These are phyloP conservation scores for Zygnema circumcarinatum DNA, from an alignment of 139 green algal genomes.

Conservation along the genomic window DNA sequence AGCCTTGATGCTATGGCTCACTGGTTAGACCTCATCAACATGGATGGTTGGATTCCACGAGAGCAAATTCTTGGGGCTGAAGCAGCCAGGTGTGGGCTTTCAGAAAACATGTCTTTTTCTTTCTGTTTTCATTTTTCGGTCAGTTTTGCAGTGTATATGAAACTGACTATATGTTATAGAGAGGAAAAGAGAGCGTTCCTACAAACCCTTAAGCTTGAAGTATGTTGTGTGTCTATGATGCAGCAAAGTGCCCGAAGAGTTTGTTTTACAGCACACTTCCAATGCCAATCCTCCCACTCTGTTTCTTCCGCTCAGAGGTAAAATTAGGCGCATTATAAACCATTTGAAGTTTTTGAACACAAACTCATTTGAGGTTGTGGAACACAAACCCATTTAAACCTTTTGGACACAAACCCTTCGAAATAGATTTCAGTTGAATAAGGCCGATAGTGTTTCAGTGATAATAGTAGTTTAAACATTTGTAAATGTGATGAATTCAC, in stretches of 20 bases:
- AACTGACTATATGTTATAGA: neutral
- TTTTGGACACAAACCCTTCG: no score
- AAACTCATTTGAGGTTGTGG: no score
- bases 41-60: constrained; percentile 79
- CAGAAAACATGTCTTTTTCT: neutral
- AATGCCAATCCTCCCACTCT: constrained; percentile 91
- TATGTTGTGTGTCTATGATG: no score
- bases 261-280: constrained; percentile 82
- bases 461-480: no score
- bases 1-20: constrained; percentile 81
- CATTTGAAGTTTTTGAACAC: no score
- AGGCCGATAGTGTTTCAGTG: no score
- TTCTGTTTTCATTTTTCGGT: neutral
- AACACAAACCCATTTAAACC: no score
- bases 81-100: constrained; percentile 35
- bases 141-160: neutral
- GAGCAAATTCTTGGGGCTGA: constrained; percentile 62
- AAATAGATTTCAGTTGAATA: no score
- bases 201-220: no score
- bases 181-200: no score
- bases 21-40: constrained; percentile 93
- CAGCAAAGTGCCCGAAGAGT: constrained; percentile 83
- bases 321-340: neutral
- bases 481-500: neutral
- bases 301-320: constrained; percentile 78